Evolutionary conservation across 2,329 filamentous ascomycete genomes (phyloP).

Genomic region (Magnaporthiopsis rhizophila): DNA sequence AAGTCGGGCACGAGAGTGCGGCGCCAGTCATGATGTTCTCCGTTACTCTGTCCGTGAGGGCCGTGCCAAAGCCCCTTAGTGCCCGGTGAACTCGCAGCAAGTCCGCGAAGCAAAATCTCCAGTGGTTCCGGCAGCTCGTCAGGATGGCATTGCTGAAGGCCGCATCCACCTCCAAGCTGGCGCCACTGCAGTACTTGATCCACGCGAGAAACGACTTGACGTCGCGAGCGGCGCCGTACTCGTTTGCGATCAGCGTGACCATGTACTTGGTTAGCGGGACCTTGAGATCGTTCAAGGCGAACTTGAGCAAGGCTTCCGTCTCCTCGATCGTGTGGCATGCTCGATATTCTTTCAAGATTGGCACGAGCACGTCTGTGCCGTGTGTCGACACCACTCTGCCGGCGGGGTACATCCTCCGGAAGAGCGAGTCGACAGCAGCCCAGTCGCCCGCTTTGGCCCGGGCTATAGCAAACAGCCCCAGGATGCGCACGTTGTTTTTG

Average conservation of each 20-base stretch:
- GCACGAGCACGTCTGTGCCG: conserved; percentile 24
- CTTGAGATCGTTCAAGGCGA: conserved; percentile 26
- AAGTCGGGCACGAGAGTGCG: conserved; percentile 20
- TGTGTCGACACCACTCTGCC: conserved; percentile 15
- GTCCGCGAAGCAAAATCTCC: conserved; percentile 28
- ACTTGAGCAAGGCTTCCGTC: conserved; percentile 37
- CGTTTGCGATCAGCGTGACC: conserved; percentile 34
- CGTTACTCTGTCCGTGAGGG: conserved; percentile 28
- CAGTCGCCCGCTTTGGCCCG: conserved; percentile 33
- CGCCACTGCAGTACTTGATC: conserved; percentile 28
- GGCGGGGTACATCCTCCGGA: conserved; percentile 21
- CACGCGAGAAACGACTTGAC: conserved; percentile 29
- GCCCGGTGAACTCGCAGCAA: conserved; percentile 26
- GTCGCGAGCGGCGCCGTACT: conserved; percentile 32
- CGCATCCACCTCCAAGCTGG: conserved; percentile 27
- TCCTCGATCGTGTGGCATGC: conserved; percentile 30
- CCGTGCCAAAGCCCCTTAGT: conserved; percentile 23
- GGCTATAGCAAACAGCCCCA: conserved; percentile 26
- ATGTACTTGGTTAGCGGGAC: conserved; percentile 27
- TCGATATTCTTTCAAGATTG: conserved; percentile 30
- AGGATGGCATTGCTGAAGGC: conserved; percentile 32
- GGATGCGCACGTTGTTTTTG: conserved; percentile 24
- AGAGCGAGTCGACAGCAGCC: conserved; percentile 27
- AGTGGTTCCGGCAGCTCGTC: conserved; percentile 26
- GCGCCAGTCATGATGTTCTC: conserved; percentile 29